Conservation (phyloP, 306 rosid species). For the Prunus fruticosa region DNA sequence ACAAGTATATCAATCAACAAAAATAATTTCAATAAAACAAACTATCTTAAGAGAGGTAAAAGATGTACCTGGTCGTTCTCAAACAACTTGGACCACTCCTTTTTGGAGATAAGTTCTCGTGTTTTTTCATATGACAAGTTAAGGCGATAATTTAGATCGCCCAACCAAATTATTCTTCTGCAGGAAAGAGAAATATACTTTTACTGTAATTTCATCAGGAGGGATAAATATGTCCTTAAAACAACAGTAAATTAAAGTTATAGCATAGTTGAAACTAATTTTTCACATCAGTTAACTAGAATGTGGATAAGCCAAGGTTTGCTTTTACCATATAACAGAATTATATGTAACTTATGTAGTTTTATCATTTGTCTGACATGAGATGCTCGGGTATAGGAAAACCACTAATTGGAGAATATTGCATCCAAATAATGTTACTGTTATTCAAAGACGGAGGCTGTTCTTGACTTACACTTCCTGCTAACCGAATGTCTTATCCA, state of each 20-base stretch:
- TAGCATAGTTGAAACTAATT: not conserved
- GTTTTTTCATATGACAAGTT: conserved; percentile 70
- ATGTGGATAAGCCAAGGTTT: not conserved
- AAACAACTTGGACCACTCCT: conserved; percentile 61
- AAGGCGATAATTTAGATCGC: conserved; percentile 89
- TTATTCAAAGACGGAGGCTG: not conserved
- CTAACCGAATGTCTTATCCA: not conserved
- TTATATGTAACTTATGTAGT: not conserved
- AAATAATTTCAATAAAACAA: not conserved
- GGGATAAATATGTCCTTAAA: not conserved
- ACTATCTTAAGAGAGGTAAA: not conserved
- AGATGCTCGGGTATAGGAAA: not conserved
- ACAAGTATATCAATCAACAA: not conserved
- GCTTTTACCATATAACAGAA: not conserved
- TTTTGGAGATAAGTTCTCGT: conserved; percentile 62
- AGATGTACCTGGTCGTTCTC: conserved; percentile 80
- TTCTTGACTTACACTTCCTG: not conserved
- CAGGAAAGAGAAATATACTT: conserved; percentile 10
- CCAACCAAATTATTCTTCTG: conserved; percentile 92
- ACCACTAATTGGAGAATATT: not conserved
- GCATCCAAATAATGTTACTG: not conserved
- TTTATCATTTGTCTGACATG: not conserved
- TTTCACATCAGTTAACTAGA: not conserved
- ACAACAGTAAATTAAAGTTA: not conserved
- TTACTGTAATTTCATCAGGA: not conserved